phyloP scores from a whole-genome alignment of 441 rosid genomes.

The Dalechampia spathulata region DNA sequence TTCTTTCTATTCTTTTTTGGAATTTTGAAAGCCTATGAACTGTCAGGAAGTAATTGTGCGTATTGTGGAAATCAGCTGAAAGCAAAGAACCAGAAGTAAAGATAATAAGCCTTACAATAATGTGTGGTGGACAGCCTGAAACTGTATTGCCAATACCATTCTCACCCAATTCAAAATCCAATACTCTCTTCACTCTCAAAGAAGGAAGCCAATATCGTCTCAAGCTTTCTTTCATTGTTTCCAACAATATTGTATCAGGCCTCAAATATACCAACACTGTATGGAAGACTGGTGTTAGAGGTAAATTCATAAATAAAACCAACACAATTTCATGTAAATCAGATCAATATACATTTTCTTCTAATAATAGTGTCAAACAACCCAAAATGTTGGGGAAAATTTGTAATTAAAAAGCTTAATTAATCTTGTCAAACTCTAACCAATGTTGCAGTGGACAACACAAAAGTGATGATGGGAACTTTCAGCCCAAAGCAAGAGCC shows the following conservation, averaged over 20 bases:
- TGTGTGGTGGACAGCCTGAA: conserved; percentile 46
- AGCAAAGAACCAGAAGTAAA: conserved; percentile 23
- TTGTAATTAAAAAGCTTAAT: neutral
- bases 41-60: too few species aligned
- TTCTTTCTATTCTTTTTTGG: too few species aligned
- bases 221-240: conserved; percentile 51
- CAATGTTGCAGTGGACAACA: conserved; percentile 41
- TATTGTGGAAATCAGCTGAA: conserved; percentile 14
- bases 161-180: conserved; percentile 41
- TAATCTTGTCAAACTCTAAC: neutral
- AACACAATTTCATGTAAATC: too few species aligned
- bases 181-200: conserved; percentile 61
- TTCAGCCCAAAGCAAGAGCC: conserved; percentile 58
- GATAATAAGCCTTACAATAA: conserved; percentile 27
- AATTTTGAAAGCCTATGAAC: too few species aligned
- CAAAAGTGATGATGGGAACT: conserved; percentile 73
- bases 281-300: conserved; percentile 67
- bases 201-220: conserved; percentile 66
- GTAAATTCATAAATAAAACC: conserved; percentile 22
- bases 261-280: conserved; percentile 66
- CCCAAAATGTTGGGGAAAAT: too few species aligned
- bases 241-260: conserved; percentile 73
- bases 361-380: too few species aligned
- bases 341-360: too few species aligned
- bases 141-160: conserved; percentile 40